phyloP scores from a whole-genome alignment of 1,284 basidiomycete species.

The Irpex sp. region DNA sequence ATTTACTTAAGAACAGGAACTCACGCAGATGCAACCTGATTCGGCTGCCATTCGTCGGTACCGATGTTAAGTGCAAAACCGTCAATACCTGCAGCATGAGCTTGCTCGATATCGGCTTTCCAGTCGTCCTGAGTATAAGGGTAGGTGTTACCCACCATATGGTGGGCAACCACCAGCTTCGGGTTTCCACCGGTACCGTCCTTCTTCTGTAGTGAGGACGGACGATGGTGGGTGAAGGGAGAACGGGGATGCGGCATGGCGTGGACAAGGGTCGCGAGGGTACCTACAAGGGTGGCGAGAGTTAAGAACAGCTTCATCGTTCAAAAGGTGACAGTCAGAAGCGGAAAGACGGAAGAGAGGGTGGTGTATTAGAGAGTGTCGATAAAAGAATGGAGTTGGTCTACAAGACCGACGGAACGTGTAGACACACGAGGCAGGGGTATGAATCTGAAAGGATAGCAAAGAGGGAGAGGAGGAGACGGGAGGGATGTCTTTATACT shows the following conservation, averaged over 20 bases:
- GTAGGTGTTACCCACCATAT: slow-evolving; percentile 67
- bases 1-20: slow-evolving; percentile 21
- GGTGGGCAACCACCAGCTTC: slow-evolving; percentile 63
- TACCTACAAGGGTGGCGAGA: slow-evolving; percentile 2
- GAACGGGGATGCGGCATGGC: slow-evolving; percentile 8
- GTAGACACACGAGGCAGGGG: too few species aligned
- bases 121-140: slow-evolving; percentile 60
- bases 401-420: not conserved
- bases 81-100: slow-evolving; percentile 58
- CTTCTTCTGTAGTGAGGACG: slow-evolving; percentile 7
- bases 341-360: slow-evolving; percentile 1
- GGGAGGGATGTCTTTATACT: not conserved
- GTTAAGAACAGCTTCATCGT: slow-evolving; percentile 7
- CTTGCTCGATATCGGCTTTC: slow-evolving; percentile 52
- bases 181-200: slow-evolving; percentile 13
- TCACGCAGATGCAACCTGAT: slow-evolving; percentile 63
- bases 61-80: slow-evolving; percentile 70
- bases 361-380: not conserved
- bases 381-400: not conserved
- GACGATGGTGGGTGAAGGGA: slow-evolving; percentile 12
- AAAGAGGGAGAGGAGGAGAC: not conserved
- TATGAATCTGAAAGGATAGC: not conserved
- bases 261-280: slow-evolving; percentile 7
- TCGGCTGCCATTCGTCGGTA: slow-evolving; percentile 61
- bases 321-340: not conserved